Evolutionary conservation across 306 rosid genomes (phyloP), one percentile per base, ranked within the genome.

Genomic region (Cyclanthera cordifolia): DNA sequence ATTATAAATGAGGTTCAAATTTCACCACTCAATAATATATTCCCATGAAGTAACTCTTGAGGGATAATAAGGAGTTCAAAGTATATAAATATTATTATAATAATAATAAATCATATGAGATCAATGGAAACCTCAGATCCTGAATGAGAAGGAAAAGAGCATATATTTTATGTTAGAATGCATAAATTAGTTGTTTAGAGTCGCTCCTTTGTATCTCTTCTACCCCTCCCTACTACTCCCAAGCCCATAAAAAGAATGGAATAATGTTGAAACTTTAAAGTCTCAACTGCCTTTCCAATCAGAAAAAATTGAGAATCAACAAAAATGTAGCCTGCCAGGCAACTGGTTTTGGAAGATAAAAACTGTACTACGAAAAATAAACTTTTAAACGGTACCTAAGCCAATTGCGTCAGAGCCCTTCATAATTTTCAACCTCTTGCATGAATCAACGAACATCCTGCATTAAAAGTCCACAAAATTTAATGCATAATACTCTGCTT

Each of bases 341-440:
- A 34, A 59, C 45, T 28, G n/a, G 66, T 59, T 34, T 17, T 59
- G 25, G 47, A 47, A 59, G 27, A 59, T 34, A 16, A 59, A 17
- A 59, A 23, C 16, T 53, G 23, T 53, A 23, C 13, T 16, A 8
- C 51, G 17, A 60, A 37, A 37, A 63, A 61, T 37, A 11, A 3
- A 37, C 68, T 63, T 63, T 11, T 63, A 21, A 39, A 63, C 1
- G 43, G 32, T 82, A 93, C 98, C 98, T 84, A 93, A 79, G 72
- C 98, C 98, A 74, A 93, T 93, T 76, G 98, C 98, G 78, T 93
- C 96, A 16, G 96, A 87, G 52, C 98, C 96, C 85, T 89, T 93
- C 95, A 93, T 86, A 71, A 93, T 93, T 81, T 93, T 89, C 80
- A 93, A 84, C 78, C 88, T 89, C 84, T 80, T 89, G 87, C 98